Conservation (phyloP, 192 early-diverging fungal species). For the Rhizophagus prolifer region DNA sequence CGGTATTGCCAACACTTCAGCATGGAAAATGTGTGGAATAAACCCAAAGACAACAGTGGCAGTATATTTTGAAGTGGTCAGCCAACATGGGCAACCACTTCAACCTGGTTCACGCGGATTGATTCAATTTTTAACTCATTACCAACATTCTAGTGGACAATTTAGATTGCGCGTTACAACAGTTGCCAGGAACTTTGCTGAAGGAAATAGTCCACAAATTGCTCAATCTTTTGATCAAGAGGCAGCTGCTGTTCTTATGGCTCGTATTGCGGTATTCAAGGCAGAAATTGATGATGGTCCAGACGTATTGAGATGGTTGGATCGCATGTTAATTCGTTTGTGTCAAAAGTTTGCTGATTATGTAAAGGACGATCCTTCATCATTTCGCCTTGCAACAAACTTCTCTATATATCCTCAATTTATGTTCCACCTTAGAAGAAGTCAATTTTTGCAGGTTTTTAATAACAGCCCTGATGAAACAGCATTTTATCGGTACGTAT, state of each 20-base stretch:
- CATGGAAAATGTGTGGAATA: slow-evolving; percentile 93
- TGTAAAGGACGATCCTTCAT: slow-evolving; percentile 90
- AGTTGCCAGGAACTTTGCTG: slow-evolving; percentile 82
- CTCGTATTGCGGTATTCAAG: slow-evolving; percentile 95
- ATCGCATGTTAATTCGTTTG: slow-evolving; percentile 97
- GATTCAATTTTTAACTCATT: slow-evolving; percentile 94
- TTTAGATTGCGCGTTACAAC: slow-evolving; percentile 93
- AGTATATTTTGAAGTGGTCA: slow-evolving; percentile 96
- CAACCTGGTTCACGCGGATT: slow-evolving; percentile 83
- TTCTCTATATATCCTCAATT: slow-evolving; percentile 99
- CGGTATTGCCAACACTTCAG: slow-evolving; percentile 92
- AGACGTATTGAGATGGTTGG: slow-evolving; percentile 96
- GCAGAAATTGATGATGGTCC: slow-evolving; percentile 96
- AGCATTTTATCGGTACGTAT: slow-evolving; percentile 74
- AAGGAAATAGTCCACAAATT: slow-evolving; percentile 82
- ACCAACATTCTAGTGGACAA: slow-evolving; percentile 91
- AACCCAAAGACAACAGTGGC: slow-evolving; percentile 82
- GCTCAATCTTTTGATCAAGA: slow-evolving; percentile 96
- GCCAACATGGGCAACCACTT: slow-evolving; percentile 77
- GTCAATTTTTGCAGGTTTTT: slow-evolving; percentile 98
- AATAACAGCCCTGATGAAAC: slow-evolving; percentile 99
- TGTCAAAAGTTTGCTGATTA: slow-evolving; percentile 98
- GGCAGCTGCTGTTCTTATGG: slow-evolving; percentile 95
- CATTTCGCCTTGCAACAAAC: slow-evolving; percentile 87
- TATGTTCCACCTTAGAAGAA: slow-evolving; percentile 97